Evolutionary conservation across 306 rosid species (phyloP).

Genomic region (Mucuna pruriens): DNA sequence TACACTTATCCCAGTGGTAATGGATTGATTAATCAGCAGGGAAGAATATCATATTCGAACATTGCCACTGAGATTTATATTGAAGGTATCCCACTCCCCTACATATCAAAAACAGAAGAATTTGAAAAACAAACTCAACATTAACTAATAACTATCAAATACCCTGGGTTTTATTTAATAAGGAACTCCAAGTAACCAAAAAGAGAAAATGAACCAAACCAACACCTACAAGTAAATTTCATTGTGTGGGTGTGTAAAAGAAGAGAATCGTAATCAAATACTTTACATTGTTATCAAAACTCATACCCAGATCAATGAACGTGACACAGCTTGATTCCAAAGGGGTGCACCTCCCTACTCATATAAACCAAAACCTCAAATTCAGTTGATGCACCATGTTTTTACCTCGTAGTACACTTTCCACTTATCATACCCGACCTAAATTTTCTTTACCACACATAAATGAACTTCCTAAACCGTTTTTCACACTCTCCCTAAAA

Average conservation of each 20-base stretch:
- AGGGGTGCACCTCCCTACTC: constrained; percentile 8
- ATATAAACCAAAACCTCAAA: constrained; percentile 25
- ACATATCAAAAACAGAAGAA: background rate
- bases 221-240: background rate
- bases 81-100: background rate
- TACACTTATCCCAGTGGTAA: constrained; percentile 1
- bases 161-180: background rate
- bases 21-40: background rate
- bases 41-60: background rate
- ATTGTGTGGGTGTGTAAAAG: background rate
- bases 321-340: constrained; percentile 4
- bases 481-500: background rate
- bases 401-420: background rate
- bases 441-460: constrained; percentile 9
- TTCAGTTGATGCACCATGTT: constrained; percentile 11
- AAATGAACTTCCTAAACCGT: background rate
- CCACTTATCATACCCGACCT: background rate
- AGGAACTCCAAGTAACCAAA: background rate
- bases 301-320: background rate
- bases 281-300: background rate
- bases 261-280: constrained; percentile 1
- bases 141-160: constrained; percentile 12
- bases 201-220: background rate
- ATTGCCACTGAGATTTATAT: background rate
- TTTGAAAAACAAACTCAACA: background rate